Evolutionary conservation across 2,329 filamentous ascomycete genomes (phyloP).

Genomic region (Pestalotiopsis sp.): DNA sequence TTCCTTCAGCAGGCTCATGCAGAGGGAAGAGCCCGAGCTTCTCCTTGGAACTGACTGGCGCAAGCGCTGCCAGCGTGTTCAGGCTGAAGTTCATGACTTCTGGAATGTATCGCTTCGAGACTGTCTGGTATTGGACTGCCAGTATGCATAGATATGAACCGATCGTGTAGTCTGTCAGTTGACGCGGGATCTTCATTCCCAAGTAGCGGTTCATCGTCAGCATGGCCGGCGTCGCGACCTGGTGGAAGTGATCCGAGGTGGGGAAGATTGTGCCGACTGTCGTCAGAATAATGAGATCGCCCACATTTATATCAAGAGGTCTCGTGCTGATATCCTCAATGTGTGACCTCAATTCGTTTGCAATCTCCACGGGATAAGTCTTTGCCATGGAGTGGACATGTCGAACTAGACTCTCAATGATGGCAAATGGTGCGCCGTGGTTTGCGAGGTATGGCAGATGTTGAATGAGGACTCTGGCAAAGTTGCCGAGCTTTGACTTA

Average conservation of each 20-base stretch:
- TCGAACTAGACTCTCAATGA: slow-evolving; percentile 79
- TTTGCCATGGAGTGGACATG: slow-evolving; percentile 94
- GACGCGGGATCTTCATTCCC: slow-evolving; percentile 71
- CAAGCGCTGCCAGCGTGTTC: slow-evolving; percentile 71
- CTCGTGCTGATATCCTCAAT: slow-evolving; percentile 60
- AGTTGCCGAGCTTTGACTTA: slow-evolving; percentile 76
- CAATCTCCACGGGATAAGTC: slow-evolving; percentile 77
- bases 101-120: slow-evolving; percentile 86
- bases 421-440: slow-evolving; percentile 54
- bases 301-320: slow-evolving; percentile 57
- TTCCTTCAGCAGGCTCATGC: slow-evolving; percentile 54
- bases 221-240: slow-evolving; percentile 88
- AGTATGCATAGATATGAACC: slow-evolving; percentile 82
- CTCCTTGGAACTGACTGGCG: slow-evolving; percentile 53
- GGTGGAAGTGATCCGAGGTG: slow-evolving; percentile 96
- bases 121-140: slow-evolving; percentile 77
- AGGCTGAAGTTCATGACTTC: slow-evolving; percentile 83
- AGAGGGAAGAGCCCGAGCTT: slow-evolving; percentile 61
- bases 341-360: slow-evolving; percentile 75
- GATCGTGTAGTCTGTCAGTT: slow-evolving; percentile 66
- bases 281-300: slow-evolving; percentile 82
- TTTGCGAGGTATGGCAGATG: slow-evolving; percentile 55
- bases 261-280: slow-evolving; percentile 86
- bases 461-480: slow-evolving; percentile 68
- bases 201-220: slow-evolving; percentile 84